Evolutionary conservation across 2,329 filamentous ascomycete species (phyloP).

Genomic region (Sclerotiophoma versabilis): DNA sequence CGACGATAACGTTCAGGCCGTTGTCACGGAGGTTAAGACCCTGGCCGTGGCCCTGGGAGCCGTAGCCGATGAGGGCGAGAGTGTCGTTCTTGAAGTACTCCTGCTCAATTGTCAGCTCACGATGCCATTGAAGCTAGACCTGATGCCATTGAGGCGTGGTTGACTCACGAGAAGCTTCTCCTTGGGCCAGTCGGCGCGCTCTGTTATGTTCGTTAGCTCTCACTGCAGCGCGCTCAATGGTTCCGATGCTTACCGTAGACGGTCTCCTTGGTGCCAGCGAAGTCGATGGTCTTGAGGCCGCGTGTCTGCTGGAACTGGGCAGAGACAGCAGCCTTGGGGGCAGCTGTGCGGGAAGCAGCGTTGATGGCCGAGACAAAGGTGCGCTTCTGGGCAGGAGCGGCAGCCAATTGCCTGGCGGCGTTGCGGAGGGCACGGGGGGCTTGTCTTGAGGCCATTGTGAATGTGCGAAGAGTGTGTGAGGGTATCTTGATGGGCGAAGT

Average conservation of each 20-base stretch:
- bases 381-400: slow-evolving; percentile 60
- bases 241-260: slow-evolving; percentile 76
- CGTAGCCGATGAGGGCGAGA: slow-evolving; percentile 98
- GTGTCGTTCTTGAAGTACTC: slow-evolving; percentile 99
- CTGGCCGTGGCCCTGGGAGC: slow-evolving; percentile 97
- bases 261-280: slow-evolving; percentile 91
- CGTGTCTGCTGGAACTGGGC: slow-evolving; percentile 71
- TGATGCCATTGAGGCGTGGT: slow-evolving; percentile 27
- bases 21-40: slow-evolving; percentile 99
- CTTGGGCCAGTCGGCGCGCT: slow-evolving; percentile 97
- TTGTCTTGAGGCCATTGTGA: slow-evolving; percentile 79
- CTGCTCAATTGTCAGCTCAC: slow-evolving; percentile 56
- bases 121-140: slow-evolving; percentile 12
- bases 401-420: slow-evolving; percentile 63
- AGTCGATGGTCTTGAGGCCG: slow-evolving; percentile 98
- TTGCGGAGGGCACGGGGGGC: slow-evolving; percentile 68
- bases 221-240: slow-evolving; percentile 21
- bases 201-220: slow-evolving; percentile 57
- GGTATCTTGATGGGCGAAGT: slow-evolving; percentile 39
- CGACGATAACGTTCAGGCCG: slow-evolving; percentile 97
- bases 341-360: slow-evolving; percentile 56
- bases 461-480: slow-evolving; percentile 45
- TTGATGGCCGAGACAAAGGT: slow-evolving; percentile 66
- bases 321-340: slow-evolving; percentile 55
- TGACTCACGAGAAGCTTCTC: slow-evolving; percentile 92